These are phyloP conservation scores for Colletotrichum chrysophilum DNA, from an alignment of 2,329 filamentous ascomycete species.

Conservation along the genomic window DNA sequence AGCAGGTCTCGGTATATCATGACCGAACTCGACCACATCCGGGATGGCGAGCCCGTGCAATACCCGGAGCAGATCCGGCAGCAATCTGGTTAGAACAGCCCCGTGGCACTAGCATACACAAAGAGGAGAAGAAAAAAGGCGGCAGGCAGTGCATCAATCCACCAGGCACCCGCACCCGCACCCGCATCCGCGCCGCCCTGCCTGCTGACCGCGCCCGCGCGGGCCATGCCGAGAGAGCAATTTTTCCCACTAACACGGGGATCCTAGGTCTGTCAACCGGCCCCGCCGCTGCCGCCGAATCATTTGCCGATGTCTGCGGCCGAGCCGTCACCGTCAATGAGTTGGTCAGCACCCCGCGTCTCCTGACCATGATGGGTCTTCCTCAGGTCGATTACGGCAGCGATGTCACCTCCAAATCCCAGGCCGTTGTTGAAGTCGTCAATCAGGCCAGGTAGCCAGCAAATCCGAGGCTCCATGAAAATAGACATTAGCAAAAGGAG, in stretches of 20 bases:
- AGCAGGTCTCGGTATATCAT: conserved; percentile 46
- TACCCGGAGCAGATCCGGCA: conserved; percentile 40
- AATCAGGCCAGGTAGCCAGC: conserved; percentile 13
- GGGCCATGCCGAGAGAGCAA: not conserved
- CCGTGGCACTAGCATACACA: not conserved
- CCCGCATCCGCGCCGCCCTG: not conserved
- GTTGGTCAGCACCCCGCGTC: conserved; percentile 32
- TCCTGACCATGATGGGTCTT: conserved; percentile 37
- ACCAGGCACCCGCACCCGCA: not conserved
- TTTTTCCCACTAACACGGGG: conserved; percentile 3
- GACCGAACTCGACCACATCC: conserved; percentile 44
- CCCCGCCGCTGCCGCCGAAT: conserved; percentile 26
- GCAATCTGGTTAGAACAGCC: conserved; percentile 28
- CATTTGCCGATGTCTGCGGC: conserved; percentile 34
- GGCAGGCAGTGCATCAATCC: not conserved
- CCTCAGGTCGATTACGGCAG: conserved; percentile 32
- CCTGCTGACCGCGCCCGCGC: not conserved
- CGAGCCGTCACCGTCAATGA: conserved; percentile 35
- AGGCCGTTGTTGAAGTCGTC: conserved; percentile 25
- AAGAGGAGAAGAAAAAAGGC: not conserved
- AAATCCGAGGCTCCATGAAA: not conserved
- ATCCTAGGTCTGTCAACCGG: conserved; percentile 7
- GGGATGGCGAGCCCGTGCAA: conserved; percentile 33
- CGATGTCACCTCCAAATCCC: conserved; percentile 29
- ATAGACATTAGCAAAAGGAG: not conserved